Conservation (phyloP, 116 monocot species). For the Dioscorea cayenensis region DNA sequence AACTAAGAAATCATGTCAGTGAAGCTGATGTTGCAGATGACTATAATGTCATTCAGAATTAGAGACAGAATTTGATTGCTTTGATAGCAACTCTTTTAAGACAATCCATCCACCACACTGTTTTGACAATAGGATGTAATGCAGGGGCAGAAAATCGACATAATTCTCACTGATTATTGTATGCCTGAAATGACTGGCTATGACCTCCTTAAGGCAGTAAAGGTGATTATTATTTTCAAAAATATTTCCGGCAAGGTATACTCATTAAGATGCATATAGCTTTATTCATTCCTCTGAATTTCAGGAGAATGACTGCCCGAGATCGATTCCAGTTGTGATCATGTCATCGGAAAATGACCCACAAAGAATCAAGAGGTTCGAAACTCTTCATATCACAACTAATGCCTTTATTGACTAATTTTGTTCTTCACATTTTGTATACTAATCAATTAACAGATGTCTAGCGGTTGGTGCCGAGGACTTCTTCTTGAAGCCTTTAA, state of each 20-base stretch:
- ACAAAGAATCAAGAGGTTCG: conserved; percentile 74
- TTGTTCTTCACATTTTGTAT: neutral
- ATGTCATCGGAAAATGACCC: conserved; percentile 93
- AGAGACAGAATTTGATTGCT: neutral
- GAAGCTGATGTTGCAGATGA: neutral
- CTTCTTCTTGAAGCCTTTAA: conserved; percentile 72
- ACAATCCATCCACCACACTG: too few species aligned
- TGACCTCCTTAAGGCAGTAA: conserved; percentile 72
- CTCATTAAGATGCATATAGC: neutral
- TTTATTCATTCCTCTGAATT: conserved; percentile 11
- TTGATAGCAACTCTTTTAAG: neutral
- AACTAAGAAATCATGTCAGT: neutral
- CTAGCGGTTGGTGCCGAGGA: conserved; percentile 55
- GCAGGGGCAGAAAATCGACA: conserved; percentile 69
- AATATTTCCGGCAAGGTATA: neutral
- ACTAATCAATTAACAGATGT: conserved; percentile 26
- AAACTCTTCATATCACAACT: neutral
- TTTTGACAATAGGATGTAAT: neutral
- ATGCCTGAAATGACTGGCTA: conserved; percentile 95
- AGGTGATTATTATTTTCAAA: conserved; percentile 23
- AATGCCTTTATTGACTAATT: neutral
- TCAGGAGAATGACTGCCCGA: conserved; percentile 41
- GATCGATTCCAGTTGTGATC: conserved; percentile 60
- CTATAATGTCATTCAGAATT: neutral
- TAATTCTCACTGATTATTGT: conserved; percentile 84